Evolutionary conservation across 2,329 filamentous ascomycete species (phyloP), one percentile per base, ranked within the genome.

Genomic region (Pseudomassariella vexata): DNA sequence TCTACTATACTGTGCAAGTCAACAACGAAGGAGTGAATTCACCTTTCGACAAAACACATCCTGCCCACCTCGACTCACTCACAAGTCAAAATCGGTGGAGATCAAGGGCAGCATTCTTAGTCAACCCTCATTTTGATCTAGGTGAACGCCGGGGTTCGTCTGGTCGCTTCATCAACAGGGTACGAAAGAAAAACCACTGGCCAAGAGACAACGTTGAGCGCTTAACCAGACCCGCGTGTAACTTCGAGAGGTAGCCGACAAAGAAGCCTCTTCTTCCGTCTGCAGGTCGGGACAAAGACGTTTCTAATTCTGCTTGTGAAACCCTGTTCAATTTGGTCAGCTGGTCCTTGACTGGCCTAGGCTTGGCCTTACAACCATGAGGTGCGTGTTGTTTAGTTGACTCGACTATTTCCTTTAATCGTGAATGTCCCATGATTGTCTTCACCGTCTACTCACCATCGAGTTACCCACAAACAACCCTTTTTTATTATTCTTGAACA

Each of bases 111-210:
- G n/a, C n/a, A n/a, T n/a, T n/a, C n/a, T n/a, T n/a, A n/a, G n/a
- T n/a, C n/a, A n/a, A n/a, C n/a, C n/a, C n/a, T n/a, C n/a, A n/a
- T n/a, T n/a, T n/a, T n/a, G n/a, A n/a, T n/a, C n/a, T n/a, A n/a
- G n/a, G n/a, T n/a, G n/a, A n/a, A n/a, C n/a, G n/a, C n/a, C n/a
- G n/a, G n/a, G n/a, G n/a, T n/a, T n/a, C n/a, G n/a, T n/a, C n/a
- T n/a, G n/a, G n/a, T n/a, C n/a, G n/a, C n/a, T n/a, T n/a, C n/a
- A n/a, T n/a, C n/a, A n/a, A n/a, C n/a, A n/a, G n/a, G n/a, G n/a
- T n/a, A n/a, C n/a, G n/a, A 35, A 42, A 38, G 35, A 37, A 12
- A 41, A 35, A 49, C 37, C 39, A 53, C 45, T 55, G 52, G 52
- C 39, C 38, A 30, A 38, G 35, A 40, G 32, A 39, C 34, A 35